Evolutionary conservation across 345 rosid species (phyloP).

Genomic region (Salix udensis): DNA sequence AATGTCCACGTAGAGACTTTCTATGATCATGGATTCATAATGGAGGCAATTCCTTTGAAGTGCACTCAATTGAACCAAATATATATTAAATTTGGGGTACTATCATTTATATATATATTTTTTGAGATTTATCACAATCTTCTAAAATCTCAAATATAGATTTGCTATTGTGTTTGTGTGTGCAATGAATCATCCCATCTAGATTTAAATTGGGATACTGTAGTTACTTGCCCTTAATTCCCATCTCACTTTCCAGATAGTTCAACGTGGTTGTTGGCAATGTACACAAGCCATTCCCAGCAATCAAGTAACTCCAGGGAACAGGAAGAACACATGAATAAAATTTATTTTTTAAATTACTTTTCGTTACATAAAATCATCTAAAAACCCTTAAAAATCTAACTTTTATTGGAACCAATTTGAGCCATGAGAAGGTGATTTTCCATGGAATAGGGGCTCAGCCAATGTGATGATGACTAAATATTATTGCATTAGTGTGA

Average conservation of each 20-base stretch:
- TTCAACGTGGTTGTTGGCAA: not conserved
- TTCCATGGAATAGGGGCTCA: no score
- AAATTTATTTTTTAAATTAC: no score
- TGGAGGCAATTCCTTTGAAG: not conserved
- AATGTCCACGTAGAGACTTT: not conserved
- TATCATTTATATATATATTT: not conserved
- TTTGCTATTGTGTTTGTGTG: not conserved
- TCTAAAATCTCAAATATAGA: not conserved
- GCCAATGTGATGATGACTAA: no score
- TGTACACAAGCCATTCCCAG: not conserved
- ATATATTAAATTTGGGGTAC: not conserved
- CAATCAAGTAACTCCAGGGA: not conserved
- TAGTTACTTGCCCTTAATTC: not conserved
- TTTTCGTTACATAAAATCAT: no score
- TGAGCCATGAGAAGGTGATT: no score
- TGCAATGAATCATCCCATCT: not conserved
- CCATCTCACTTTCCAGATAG: not conserved
- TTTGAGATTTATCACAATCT: not conserved
- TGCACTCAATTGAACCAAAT: not conserved
- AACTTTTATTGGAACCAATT: no score
- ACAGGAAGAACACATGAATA: not conserved
- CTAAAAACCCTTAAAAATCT: no score
- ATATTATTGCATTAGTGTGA: slow-evolving; percentile 3
- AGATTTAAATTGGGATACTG: not conserved
- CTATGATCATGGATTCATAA: not conserved